Conservation (phyloP, 2,329 filamentous ascomycete species). For the Epichloe gansuensis region DNA sequence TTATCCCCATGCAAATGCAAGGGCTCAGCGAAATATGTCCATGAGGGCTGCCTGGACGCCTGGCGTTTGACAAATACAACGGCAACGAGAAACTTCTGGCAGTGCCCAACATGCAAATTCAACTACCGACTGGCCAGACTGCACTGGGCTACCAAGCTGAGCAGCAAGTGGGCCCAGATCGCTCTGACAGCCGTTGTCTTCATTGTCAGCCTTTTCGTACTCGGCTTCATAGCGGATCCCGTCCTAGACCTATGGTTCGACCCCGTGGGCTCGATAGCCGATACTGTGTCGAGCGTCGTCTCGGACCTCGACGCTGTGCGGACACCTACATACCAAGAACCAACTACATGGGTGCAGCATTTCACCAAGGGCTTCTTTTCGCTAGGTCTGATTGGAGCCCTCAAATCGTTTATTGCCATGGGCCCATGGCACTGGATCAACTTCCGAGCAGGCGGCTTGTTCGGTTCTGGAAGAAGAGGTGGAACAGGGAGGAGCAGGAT, state of each 20-base stretch:
- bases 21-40: conserved; percentile 85
- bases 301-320: conserved; percentile 27
- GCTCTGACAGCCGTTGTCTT: conserved; percentile 62
- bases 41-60: conserved; percentile 74
- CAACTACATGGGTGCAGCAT: conserved; percentile 63
- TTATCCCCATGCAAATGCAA: conserved; percentile 89
- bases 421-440: conserved; percentile 70
- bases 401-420: conserved; percentile 66
- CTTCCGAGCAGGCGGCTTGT: conserved; percentile 48
- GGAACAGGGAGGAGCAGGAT: conserved; percentile 65
- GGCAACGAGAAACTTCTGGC: conserved; percentile 61
- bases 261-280: conserved; percentile 50
- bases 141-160: conserved; percentile 59
- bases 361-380: conserved; percentile 86
- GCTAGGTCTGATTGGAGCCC: conserved; percentile 71
- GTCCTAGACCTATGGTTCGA: conserved; percentile 84
- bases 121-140: conserved; percentile 69
- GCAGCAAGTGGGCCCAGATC: conserved; percentile 55
- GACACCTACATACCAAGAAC: conserved; percentile 32
- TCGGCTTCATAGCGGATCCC: conserved; percentile 87
- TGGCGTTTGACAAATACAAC: conserved; percentile 68
- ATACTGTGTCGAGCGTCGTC: conserved; percentile 34
- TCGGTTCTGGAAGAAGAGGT: conserved; percentile 39
- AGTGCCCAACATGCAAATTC: conserved; percentile 81
- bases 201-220: conserved; percentile 58